A percentile compares a stretch with the other conserved stretches of the same genome.
These are phyloP conservation scores for Candida labiduridarum DNA, from an alignment of 1,139 yeast genomes.

Conservation along the genomic window DNA sequence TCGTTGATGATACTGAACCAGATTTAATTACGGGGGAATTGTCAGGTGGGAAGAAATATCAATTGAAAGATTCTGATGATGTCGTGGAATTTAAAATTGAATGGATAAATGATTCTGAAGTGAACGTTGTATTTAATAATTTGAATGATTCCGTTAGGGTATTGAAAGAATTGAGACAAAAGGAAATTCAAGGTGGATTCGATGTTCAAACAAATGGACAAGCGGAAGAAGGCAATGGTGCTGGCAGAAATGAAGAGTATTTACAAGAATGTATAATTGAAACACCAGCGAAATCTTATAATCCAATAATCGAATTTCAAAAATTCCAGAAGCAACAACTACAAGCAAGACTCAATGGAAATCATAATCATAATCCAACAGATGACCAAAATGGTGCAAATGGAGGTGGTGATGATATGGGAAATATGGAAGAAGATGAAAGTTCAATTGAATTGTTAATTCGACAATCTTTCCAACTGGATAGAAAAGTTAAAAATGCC, in stretches of 20 bases:
- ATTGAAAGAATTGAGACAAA: slow-evolving; percentile 28
- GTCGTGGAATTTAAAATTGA: slow-evolving; percentile 51
- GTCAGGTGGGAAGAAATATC: slow-evolving; percentile 17
- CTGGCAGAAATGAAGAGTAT: slow-evolving; percentile 15
- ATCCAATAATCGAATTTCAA: slow-evolving; percentile 39
- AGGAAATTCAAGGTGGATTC: slow-evolving; percentile 1
- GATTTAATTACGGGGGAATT: slow-evolving; percentile 9
- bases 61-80: slow-evolving; percentile 29
- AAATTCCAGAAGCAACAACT: slow-evolving; percentile 24
- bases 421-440: slow-evolving; percentile 44
- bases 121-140: slow-evolving; percentile 55
- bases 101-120: slow-evolving; percentile 70
- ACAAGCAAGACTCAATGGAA: background rate
- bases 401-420: slow-evolving; percentile 11
- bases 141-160: slow-evolving; percentile 49
- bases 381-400: background rate
- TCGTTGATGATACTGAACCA: slow-evolving; percentile 19
- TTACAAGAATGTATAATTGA: slow-evolving; percentile 32
- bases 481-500: slow-evolving; percentile 62
- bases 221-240: background rate
- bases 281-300: slow-evolving; percentile 40
- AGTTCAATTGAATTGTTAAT: slow-evolving; percentile 42
- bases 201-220: background rate
- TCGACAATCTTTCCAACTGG: slow-evolving; percentile 56
- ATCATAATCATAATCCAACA: background rate